Conservation (phyloP, 2,329 filamentous ascomycete species). For the Aciculosporium take region DNA sequence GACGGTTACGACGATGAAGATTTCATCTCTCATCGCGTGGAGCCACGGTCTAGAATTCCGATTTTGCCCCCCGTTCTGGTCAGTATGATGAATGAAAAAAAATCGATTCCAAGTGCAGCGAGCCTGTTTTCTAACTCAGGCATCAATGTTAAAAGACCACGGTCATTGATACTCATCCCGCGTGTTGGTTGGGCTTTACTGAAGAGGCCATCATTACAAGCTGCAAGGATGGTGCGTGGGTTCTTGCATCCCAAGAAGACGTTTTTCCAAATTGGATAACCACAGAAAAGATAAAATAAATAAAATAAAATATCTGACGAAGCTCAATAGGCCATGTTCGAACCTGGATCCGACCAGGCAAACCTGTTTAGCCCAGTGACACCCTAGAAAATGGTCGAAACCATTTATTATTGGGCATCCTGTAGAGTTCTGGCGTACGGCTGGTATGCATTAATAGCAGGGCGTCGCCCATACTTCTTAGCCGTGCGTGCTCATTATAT, state of each 20-base stretch:
- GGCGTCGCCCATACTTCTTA: neutral
- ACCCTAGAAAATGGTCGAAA: neutral
- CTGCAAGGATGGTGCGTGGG: conserved; percentile 66
- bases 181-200: conserved; percentile 87
- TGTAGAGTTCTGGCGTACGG: neutral
- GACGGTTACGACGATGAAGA: conserved; percentile 42
- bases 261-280: neutral
- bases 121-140: neutral
- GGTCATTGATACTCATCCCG: conserved; percentile 68
- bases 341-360: conserved; percentile 53
- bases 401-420: neutral
- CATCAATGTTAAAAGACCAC: conserved; percentile 44
- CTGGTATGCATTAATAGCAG: neutral
- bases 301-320: neutral
- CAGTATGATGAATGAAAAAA: conserved; percentile 19
- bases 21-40: conserved; percentile 62
- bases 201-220: conserved; percentile 86
- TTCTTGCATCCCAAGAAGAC: conserved; percentile 1
- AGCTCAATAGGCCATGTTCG: conserved; percentile 51
- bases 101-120: neutral
- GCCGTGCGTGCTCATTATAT: too few species aligned
- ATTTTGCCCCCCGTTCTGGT: conserved; percentile 85
- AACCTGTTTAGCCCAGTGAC: neutral
- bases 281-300: neutral
- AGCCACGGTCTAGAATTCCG: conserved; percentile 69